Conservation (phyloP, 2,329 filamentous ascomycete genomes). For the Nigrospora sphaerica region DNA sequence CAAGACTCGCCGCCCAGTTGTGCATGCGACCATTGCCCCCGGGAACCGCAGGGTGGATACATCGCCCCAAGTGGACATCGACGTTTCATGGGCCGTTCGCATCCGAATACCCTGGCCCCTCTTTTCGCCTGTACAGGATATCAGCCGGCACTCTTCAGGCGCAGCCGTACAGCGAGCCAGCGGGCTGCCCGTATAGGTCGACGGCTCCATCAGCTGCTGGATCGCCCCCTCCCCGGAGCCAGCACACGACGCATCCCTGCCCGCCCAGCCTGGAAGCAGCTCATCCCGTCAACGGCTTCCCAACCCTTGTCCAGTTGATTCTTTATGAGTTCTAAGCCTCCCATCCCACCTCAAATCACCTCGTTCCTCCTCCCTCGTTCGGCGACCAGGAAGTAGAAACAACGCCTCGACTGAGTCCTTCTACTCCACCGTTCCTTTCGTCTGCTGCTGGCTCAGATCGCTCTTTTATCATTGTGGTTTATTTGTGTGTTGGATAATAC, state of each 20-base stretch:
- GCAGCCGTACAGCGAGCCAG: too few species aligned
- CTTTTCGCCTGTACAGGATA: slow-evolving; percentile 7
- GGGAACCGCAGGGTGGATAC: too few species aligned
- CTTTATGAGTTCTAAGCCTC: slow-evolving; percentile 32
- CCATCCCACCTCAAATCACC: slow-evolving; percentile 21
- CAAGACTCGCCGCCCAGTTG: too few species aligned
- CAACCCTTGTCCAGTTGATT: slow-evolving; percentile 6
- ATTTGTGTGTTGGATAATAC: slow-evolving; percentile 16
- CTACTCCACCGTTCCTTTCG: slow-evolving; percentile 30
- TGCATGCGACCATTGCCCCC: too few species aligned
- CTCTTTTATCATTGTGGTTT: slow-evolving; percentile 30
- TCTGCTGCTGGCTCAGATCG: slow-evolving; percentile 56
- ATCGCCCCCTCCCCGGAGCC: not conserved
- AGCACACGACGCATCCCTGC: not conserved
- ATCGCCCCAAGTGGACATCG: slow-evolving; percentile 13
- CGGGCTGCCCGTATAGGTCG: not conserved
- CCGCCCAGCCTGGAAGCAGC: not conserved
- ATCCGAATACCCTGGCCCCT: slow-evolving; percentile 24
- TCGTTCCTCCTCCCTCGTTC: slow-evolving; percentile 23
- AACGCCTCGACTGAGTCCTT: slow-evolving; percentile 28
- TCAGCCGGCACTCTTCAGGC: too few species aligned
- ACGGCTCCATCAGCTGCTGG: not conserved
- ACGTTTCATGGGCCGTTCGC: slow-evolving; percentile 32
- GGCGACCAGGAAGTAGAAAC: slow-evolving; percentile 38
- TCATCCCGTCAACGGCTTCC: not conserved